phyloP scores from a whole-genome alignment of 768 basidiomycete genomes.

The Candolleomyces eurysporus region DNA sequence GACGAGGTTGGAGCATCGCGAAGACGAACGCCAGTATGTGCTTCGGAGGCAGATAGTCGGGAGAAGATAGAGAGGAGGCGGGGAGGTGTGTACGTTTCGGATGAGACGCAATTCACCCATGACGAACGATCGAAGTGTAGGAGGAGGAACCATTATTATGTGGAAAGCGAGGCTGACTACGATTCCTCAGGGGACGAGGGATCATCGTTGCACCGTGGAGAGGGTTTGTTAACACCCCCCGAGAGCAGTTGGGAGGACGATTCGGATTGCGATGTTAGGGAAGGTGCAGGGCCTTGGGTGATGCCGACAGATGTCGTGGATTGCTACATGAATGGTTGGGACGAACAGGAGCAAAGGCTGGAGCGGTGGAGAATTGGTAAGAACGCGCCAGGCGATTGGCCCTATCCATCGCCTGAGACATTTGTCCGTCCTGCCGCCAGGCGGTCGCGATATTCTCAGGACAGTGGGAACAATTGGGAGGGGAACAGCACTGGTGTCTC shows the following conservation, averaged over 20 bases:
- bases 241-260: neutral
- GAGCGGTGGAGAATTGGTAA: no score
- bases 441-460: no score
- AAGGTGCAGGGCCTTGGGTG: neutral
- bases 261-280: neutral
- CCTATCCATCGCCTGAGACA: neutral
- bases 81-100: neutral
- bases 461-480: no score
- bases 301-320: neutral
- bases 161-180: neutral
- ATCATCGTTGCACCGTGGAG: neutral
- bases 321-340: constrained; percentile 1
- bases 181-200: neutral
- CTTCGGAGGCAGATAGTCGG: neutral
- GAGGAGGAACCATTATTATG: neutral
- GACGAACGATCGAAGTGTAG: neutral
- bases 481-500: no score
- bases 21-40: neutral
- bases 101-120: neutral
- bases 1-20: neutral
- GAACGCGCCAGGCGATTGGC: neutral
- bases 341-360: neutral
- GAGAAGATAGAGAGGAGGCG: neutral
- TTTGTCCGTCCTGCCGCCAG: neutral
- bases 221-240: neutral